Percentiles rank a stretch among this genome's conserved stretches.
Evolutionary conservation across 2,329 filamentous ascomycete species (phyloP).

Genomic region (Epichloe uncinata): DNA sequence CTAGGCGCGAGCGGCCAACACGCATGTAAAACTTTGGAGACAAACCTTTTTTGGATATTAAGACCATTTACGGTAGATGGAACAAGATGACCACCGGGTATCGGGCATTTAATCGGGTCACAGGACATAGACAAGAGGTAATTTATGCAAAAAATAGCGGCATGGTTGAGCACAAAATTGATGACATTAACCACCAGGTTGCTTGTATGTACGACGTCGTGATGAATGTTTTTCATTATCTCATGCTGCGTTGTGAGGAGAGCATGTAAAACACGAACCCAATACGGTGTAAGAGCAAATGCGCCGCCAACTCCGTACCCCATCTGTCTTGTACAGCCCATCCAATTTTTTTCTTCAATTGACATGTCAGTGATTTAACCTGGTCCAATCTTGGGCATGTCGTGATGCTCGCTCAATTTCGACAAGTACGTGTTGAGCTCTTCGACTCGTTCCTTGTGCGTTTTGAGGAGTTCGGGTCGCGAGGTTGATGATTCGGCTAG

Average conservation of each 20-base stretch:
- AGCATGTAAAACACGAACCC: neutral
- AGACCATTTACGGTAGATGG: neutral
- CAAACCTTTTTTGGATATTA: neutral
- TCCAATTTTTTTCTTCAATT: neutral
- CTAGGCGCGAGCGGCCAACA: neutral
- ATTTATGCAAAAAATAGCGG: neutral
- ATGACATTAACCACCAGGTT: neutral
- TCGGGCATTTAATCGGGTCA: neutral
- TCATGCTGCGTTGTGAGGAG: no score
- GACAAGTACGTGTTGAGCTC: conserved; percentile 91
- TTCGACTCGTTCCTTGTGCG: conserved; percentile 92
- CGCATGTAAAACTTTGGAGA: neutral
- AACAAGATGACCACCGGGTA: neutral
- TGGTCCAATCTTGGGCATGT: conserved; percentile 67
- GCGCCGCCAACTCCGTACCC: neutral
- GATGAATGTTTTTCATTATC: no score
- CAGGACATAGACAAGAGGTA: neutral
- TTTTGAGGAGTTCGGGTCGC: conserved; percentile 73
- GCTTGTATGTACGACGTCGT: no score
- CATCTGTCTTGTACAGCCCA: neutral
- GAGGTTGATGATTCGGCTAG: conserved; percentile 47
- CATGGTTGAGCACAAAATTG: neutral
- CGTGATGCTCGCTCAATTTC: conserved; percentile 88
- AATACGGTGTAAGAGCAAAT: neutral
- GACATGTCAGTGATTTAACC: conserved; percentile 25